These are phyloP conservation scores for Pulveroboletus sp. DNA, from an alignment of 768 basidiomycete species.

Conservation along the genomic window DNA sequence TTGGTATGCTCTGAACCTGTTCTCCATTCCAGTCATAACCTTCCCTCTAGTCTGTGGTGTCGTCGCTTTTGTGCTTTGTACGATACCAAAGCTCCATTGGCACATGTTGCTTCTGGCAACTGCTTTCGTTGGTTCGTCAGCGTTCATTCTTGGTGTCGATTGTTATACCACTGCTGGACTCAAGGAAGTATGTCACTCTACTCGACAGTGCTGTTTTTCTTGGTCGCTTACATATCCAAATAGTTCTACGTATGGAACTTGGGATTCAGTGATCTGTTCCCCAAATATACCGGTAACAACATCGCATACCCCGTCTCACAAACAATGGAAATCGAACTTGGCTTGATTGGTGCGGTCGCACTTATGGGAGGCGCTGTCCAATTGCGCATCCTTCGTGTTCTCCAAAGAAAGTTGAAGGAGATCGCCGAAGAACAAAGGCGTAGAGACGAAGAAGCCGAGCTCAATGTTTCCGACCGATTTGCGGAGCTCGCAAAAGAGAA, in stretches of 20 bases:
- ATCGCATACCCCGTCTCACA: constrained; percentile 84
- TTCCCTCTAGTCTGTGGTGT: constrained; percentile 58
- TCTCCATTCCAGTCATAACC: constrained; percentile 15
- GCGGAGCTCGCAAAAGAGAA: constrained; percentile 64
- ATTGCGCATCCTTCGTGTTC: constrained; percentile 76
- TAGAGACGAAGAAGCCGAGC: constrained; percentile 73
- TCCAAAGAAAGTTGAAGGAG: constrained; percentile 77
- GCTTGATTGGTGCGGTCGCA: constrained; percentile 78
- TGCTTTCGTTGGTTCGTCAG: constrained; percentile 85
- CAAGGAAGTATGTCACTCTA: constrained; percentile 67
- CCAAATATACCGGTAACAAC: constrained; percentile 63
- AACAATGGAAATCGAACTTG: constrained; percentile 91
- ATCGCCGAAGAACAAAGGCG: constrained; percentile 72
- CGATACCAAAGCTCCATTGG: constrained; percentile 84
- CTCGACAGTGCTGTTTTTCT: not conserved
- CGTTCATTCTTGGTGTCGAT: constrained; percentile 91
- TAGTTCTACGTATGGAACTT: constrained; percentile 97
- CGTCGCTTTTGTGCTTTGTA: constrained; percentile 77
- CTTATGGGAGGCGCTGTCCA: constrained; percentile 90
- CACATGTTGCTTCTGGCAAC: constrained; percentile 85
- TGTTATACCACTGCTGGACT: constrained; percentile 90
- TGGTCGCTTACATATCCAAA: constrained; percentile 12
- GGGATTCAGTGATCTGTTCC: constrained; percentile 79
- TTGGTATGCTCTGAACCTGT: constrained; percentile 48
- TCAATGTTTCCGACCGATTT: constrained; percentile 69